Conservation (phyloP, 176 grass and related monocot genomes). For the Cocos nucifera region DNA sequence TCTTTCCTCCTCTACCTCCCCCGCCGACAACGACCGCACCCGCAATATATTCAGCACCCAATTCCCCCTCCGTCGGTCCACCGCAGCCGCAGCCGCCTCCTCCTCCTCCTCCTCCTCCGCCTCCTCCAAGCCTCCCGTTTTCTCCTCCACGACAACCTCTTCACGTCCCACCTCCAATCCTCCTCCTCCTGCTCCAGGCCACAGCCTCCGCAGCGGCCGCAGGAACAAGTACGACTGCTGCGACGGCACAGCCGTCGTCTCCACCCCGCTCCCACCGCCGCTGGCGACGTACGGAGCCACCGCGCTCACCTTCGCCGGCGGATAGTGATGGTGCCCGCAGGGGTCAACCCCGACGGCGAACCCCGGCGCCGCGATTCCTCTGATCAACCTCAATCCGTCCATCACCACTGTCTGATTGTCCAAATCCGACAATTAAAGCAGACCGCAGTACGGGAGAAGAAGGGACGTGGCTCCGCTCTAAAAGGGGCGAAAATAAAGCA, state of each 20-base stretch:
- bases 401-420: slow-evolving; percentile 11
- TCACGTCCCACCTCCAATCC: slow-evolving; percentile 5
- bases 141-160: background rate
- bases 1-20: background rate
- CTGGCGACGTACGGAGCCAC: slow-evolving; percentile 2
- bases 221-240: slow-evolving; percentile 4
- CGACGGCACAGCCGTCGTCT: slow-evolving; percentile 9
- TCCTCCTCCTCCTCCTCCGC: background rate
- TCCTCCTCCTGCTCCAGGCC: slow-evolving; percentile 22
- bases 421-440: background rate
- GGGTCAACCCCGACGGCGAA: slow-evolving; percentile 17
- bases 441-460: too few relatives aligned
- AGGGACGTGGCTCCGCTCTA: too few relatives aligned
- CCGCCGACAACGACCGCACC: slow-evolving; percentile 48
- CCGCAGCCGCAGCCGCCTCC: slow-evolving; percentile 2
- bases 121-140: slow-evolving; percentile 1
- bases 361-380: slow-evolving; percentile 19
- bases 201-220: slow-evolving; percentile 15
- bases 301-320: slow-evolving; percentile 15
- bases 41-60: slow-evolving; percentile 90
- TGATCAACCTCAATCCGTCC: slow-evolving; percentile 51
- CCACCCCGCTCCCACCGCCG: slow-evolving; percentile 2
- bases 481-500: too few relatives aligned
- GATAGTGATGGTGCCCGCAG: background rate
- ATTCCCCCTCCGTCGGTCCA: slow-evolving; percentile 39